Percentiles rank a stretch among this genome's conserved stretches.
These are phyloP conservation scores for Dysphania ambrosioides DNA, from an alignment of 148 eudicot species.

Conservation along the genomic window DNA sequence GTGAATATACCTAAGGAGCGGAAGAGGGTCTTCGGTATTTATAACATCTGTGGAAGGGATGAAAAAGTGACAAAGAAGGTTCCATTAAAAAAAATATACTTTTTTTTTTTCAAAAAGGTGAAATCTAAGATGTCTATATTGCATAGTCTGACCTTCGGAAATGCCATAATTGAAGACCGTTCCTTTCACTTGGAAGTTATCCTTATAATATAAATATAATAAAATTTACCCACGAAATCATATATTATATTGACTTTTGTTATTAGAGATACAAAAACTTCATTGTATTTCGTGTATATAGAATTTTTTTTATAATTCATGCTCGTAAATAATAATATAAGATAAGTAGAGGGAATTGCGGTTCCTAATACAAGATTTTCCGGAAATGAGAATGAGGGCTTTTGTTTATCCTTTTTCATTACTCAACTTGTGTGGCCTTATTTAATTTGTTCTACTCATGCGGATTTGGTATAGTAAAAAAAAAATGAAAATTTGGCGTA, in stretches of 20 bases:
- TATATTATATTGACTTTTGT: too few relatives aligned
- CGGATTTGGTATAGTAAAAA: too few relatives aligned
- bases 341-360: background rate
- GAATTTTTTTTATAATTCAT: too few relatives aligned
- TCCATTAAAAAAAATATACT: too few relatives aligned
- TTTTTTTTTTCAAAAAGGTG: too few relatives aligned
- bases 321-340: too few relatives aligned
- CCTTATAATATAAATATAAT: too few relatives aligned
- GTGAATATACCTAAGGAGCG: background rate
- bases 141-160: background rate
- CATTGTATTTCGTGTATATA: too few relatives aligned
- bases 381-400: background rate
- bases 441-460: too few relatives aligned
- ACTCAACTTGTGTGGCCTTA: background rate
- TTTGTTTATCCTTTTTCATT: background rate
- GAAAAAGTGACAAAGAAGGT: background rate
- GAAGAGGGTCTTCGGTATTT: background rate
- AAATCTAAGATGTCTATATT: background rate
- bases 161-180: background rate
- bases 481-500: too few relatives aligned
- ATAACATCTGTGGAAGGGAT: background rate
- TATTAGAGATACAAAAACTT: too few relatives aligned
- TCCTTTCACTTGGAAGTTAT: background rate
- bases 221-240: too few relatives aligned
- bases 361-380: background rate